Evolutionary conservation across 2,329 filamentous ascomycete genomes (phyloP), one percentile per base, ranked within the genome.

Genomic region (Emydomyces testavorans): DNA sequence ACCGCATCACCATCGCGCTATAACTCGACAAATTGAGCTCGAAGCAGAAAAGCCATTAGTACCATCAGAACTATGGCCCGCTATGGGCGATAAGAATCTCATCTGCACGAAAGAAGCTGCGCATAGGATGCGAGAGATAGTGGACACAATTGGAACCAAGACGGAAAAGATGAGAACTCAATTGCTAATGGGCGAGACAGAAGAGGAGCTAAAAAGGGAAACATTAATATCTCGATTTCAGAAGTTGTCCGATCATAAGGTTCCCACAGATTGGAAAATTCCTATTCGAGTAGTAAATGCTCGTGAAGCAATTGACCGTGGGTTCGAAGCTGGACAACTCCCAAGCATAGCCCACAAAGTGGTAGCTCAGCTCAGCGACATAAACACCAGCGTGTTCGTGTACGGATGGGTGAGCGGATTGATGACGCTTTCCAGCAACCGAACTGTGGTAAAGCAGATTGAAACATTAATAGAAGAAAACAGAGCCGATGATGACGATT

Each of bases 361-460:
- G 45, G 69, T 59, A 4, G 55, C 67, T 6, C 65, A 70, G 4
- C 66, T 84, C 44, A 79, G 75, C 0, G 64, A 70, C 10, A 78
- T 84, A 49, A 87, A 85, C 56, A 65, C 72, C 46, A 80, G 80
- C 16, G 82, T 86, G 6, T 85, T 88, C 58, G 68, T 83, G 45
- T 79, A 80, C 57, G 83, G 83, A 13, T 89, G 84, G 84, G 71
- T 71, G 7, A 65, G 69, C 6, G 68, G 73, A 0, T 59, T 75
- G 21, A 83, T 80, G 1, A 88, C 83, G 0, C 65, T 89, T 44
- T 85, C 82, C 2, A 82, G 80, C 52, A 88, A 89, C 59, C 73
- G 76, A 18, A 76, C 76, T 1, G 79, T 83, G 37, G 75, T 78
- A 18, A 83, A 78, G 54, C 75, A 80, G 53, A 77, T 89, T 37